Conservation (phyloP, 306 rosid genomes). For the Trifolium dubium region DNA sequence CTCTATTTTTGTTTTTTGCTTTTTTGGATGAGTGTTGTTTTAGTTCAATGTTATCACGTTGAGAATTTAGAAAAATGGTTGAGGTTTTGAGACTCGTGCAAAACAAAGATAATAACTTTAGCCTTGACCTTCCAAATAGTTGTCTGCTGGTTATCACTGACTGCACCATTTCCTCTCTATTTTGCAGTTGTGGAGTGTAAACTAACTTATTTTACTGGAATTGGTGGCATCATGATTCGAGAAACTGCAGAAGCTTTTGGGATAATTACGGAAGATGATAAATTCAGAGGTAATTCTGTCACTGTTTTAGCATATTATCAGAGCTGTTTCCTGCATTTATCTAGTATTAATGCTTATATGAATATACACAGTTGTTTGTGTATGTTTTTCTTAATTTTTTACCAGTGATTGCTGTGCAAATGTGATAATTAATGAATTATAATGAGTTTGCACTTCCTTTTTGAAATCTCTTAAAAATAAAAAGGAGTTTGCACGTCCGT, state of each 20-base stretch:
- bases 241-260: conserved; percentile 91
- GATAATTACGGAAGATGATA: conserved; percentile 67
- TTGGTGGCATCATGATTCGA: conserved; percentile 76
- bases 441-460: conserved; percentile 10
- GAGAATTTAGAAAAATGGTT: not conserved
- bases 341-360: conserved; percentile 16
- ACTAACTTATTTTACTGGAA: conserved; percentile 59
- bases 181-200: conserved; percentile 79
- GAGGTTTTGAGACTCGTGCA: not conserved
- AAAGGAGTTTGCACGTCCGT: too few relatives aligned
- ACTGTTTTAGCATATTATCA: conserved; percentile 19
- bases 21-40: not conserved
- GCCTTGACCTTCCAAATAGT: not conserved
- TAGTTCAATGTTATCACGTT: conserved; percentile 8
- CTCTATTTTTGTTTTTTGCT: conserved; percentile 11
- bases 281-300: conserved; percentile 60
- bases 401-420: not conserved
- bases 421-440: not conserved
- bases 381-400: not conserved
- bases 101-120: not conserved
- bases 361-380: conserved; percentile 1
- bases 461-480: not conserved
- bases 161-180: conserved; percentile 25
- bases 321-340: conserved; percentile 22
- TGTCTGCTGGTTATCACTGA: conserved; percentile 23